phyloP scores from a whole-genome alignment of 495 filamentous ascomycete genomes.

The Bombardia bombarda region DNA sequence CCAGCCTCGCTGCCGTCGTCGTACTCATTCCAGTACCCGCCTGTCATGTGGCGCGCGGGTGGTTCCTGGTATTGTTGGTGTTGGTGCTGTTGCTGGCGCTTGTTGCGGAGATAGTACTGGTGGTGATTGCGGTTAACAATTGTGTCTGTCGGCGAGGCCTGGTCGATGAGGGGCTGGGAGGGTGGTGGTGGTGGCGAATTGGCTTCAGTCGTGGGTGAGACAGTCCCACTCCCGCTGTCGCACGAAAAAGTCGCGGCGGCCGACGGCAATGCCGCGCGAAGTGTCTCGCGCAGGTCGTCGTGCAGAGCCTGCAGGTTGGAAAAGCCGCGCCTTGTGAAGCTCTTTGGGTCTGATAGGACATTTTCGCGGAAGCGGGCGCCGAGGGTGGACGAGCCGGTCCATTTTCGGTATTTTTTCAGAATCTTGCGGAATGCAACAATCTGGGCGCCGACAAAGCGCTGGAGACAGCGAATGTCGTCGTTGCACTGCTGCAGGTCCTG shows the following conservation, averaged over 20 bases:
- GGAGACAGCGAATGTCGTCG: constrained; percentile 52
- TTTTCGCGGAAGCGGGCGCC: constrained; percentile 50
- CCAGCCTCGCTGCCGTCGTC: constrained; percentile 52
- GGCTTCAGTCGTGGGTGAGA: constrained; percentile 9
- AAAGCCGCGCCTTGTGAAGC: constrained; percentile 54
- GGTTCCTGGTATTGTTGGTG: too few relatives aligned
- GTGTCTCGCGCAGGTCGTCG: constrained; percentile 44
- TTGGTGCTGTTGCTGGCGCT: too few relatives aligned
- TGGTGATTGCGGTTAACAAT: constrained; percentile 7
- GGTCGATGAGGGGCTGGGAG: constrained; percentile 6
- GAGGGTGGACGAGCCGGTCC: constrained; percentile 56
- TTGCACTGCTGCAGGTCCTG: constrained; percentile 41
- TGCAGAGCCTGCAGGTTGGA: constrained; percentile 45
- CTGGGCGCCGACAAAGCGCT: constrained; percentile 57
- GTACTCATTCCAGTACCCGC: constrained; percentile 68
- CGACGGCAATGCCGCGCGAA: constrained; percentile 35
- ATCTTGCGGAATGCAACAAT: constrained; percentile 62
- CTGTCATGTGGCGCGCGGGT: too few relatives aligned
- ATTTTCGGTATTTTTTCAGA: constrained; percentile 70
- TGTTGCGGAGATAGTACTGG: too few relatives aligned
- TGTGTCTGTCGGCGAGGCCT: constrained; percentile 9
- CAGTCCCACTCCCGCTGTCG: constrained; percentile 6
- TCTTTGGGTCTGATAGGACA: constrained; percentile 48
- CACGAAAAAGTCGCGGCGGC: too few relatives aligned
- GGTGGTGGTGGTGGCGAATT: constrained; percentile 7